Percentiles rank a stretch among this genome's conserved stretches.
Evolutionary conservation across 495 filamentous ascomycete genomes (phyloP).

Genomic region (Patellaria atrata): DNA sequence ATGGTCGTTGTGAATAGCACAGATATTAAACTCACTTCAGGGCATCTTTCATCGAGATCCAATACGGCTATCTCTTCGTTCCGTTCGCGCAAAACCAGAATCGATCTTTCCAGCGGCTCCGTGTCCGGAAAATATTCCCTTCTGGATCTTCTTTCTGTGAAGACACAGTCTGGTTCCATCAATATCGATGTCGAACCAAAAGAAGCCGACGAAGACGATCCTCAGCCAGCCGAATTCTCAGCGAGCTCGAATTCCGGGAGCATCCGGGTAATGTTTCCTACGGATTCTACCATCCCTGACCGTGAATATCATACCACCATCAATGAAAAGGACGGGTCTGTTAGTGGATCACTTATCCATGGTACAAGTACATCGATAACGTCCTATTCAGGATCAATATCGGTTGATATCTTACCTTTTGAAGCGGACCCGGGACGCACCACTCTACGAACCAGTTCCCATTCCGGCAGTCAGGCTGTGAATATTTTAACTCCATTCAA

Average conservation of each 20-base stretch:
- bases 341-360: conserved; percentile 23
- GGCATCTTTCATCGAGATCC: conserved; percentile 9
- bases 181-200: conserved; percentile 19
- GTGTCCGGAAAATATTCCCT: conserved; percentile 22
- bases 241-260: conserved; percentile 17
- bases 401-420: conserved; percentile 19
- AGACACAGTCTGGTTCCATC: conserved; percentile 20
- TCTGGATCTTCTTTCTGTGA: conserved; percentile 20
- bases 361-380: conserved; percentile 15
- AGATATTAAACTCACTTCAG: conserved; percentile 10
- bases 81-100: conserved; percentile 18
- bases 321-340: conserved; percentile 11
- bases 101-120: conserved; percentile 18
- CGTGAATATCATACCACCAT: conserved; percentile 22
- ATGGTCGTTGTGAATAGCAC: conserved; percentile 13
- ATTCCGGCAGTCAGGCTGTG: conserved; percentile 15
- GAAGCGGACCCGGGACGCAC: conserved; percentile 6
- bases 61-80: too few species aligned
- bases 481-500: conserved; percentile 13
- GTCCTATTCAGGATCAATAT: conserved; percentile 17
- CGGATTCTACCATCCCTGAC: conserved; percentile 13
- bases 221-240: conserved; percentile 17
- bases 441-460: conserved; percentile 13
- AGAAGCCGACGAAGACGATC: conserved; percentile 5
- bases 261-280: conserved; percentile 16